Percentiles rank a stretch among this genome's conserved stretches.
Evolutionary conservation across 768 basidiomycete species (phyloP).

Genomic region (Leccinum truebloodii): DNA sequence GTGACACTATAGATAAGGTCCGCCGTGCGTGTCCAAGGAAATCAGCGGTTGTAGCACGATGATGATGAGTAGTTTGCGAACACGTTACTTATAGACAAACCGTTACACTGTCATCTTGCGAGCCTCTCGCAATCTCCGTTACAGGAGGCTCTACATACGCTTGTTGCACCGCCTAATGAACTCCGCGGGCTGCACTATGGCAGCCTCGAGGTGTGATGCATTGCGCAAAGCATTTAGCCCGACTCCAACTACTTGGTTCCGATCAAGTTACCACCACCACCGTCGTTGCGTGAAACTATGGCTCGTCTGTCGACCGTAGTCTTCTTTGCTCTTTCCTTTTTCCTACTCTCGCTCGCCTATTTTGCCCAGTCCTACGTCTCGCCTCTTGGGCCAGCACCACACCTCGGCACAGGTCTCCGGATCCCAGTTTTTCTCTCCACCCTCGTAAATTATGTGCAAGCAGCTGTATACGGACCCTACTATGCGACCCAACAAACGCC

Average conservation of each 20-base stretch:
- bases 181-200: constrained; percentile 22
- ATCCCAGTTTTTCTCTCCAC: constrained; percentile 27
- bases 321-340: constrained; percentile 25
- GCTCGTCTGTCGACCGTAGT: constrained; percentile 22
- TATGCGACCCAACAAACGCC: constrained; percentile 21
- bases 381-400: constrained; percentile 33
- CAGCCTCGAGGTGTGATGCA: constrained; percentile 24
- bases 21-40: neutral
- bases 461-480: constrained; percentile 23
- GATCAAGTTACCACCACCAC: constrained; percentile 7
- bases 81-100: too few relatives aligned
- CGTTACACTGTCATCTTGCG: neutral
- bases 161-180: constrained; percentile 19
- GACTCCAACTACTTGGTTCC: constrained; percentile 10
- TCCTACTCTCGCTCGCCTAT: constrained; percentile 34
- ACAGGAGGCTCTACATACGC: neutral
- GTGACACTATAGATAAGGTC: neutral
- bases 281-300: constrained; percentile 19
- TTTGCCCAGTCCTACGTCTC: constrained; percentile 32
- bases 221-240: constrained; percentile 10
- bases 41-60: too few relatives aligned
- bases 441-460: constrained; percentile 28
- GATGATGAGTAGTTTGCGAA: too few relatives aligned
- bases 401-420: constrained; percentile 27
- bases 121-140: neutral